Base-by-base conservation (phyloP, 371 early-diverging fungal species). In the Mucor sp. region DNA sequence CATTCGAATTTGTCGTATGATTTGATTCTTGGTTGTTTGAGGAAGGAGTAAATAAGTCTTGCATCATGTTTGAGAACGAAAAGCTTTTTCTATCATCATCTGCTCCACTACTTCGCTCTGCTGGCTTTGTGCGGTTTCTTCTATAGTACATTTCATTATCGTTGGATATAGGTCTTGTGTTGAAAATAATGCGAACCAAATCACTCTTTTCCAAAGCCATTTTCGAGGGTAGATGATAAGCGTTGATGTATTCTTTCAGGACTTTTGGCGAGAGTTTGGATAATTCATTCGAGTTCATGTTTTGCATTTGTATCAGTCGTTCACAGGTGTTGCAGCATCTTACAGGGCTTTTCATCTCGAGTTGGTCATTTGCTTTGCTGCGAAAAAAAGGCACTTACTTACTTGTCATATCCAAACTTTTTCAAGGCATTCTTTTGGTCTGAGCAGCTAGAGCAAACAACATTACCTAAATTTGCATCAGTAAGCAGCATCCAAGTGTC, bases 391-490 rank as follows among this genome's bases (percentile, higher is more conserved):
- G 15, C 37, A 57, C 27, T 39, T 25, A 56, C 77, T 74, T 79
- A 85, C 85, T 76, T 73, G n/a, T 75, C 70, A 67, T 82, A 83
- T 27, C 84, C 84, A 74, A 78, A 85, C 55, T 84, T 83, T 55
- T 76, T 71, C 15, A 85, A 44, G 4, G 72, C n/a, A 28, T 67
- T 62, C 12, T 72, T 60, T 21, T 82, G 66, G 15, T 77, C 70
- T 9, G 84, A 81, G 33, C 86, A 85, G 35, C 69, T 73, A 8
- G 65, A 65, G 59, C 86, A 85, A 48, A 75, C 76, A 17, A 84
- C 78, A 60, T 65, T 67, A 9, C 86, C 86, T 85, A 62, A n/a
- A 44, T 3, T 30, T 21, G 59, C 6, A 9, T 53, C 25, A 59
- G 25, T 47, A 14, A 44, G 15, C 17, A 60, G 2, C 23, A 17